Evolutionary conservation across 2,329 filamentous ascomycete genomes (phyloP), one percentile per base, ranked within the genome.

Genomic region (Leptosphaerulina australis): DNA sequence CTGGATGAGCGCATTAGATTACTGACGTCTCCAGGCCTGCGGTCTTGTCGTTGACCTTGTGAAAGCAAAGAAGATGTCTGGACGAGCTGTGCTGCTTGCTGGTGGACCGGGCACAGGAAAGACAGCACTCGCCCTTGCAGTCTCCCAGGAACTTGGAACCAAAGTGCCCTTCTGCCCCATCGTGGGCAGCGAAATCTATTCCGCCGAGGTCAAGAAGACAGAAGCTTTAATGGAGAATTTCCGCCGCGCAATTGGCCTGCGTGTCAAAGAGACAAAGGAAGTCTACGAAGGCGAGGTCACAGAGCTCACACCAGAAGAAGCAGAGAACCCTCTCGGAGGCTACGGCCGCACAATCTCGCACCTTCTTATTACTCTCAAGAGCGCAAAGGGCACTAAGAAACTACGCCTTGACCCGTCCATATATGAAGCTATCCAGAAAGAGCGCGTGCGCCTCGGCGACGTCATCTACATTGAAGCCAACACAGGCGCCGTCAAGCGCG

Each of bases 221-320:
- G 94, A 99, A 76, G 88, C 96, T 61, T 79, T 99, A 71, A 97
- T 97, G 94, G 94, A 99, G 81, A 97, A 97, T 79, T 99, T 99
- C 76, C 85, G 94, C 72, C 83, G 94, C 70, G 94, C 94, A 51
- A 99, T 99, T 74, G 94, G 82, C 25, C 82, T 99, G 62, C 92
- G 96, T 71, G 94, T 99, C 61, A 91, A 94, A 68, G 94, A 99
- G 81, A 97, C 93, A 43, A 99, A 99, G 77, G 94, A 99, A 77
- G 93, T 99, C 51, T 99, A 97, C 77, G 94, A 99, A 78, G 94
- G 94, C 70, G 94, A 99, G 77, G 94, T 99, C 48, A 97, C 91
- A 60, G 94, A 99, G 76, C 85, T 99, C 63, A 96, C 93, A 24
- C 94, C 94, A 29, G 94, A 99, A 77, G 94, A 99, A 81, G 90